Evolutionary conservation across 2,329 filamentous ascomycete genomes (phyloP).

Genomic region (Colletotrichum simmondsii): DNA sequence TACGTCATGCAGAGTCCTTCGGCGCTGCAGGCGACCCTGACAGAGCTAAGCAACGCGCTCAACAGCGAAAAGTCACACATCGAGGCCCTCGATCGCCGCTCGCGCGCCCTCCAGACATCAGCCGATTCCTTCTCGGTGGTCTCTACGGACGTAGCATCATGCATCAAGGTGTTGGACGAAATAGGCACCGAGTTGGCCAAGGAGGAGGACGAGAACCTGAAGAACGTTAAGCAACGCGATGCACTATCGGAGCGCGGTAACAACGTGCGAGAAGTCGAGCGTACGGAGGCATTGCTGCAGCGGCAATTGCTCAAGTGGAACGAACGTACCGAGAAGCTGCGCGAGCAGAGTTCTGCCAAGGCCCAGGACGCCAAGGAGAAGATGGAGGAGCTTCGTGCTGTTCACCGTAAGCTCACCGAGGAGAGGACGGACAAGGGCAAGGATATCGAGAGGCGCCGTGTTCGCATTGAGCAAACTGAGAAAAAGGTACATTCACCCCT

Average conservation of each 20-base stretch:
- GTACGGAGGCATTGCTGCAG: slow-evolving; percentile 84
- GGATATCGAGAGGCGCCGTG: slow-evolving; percentile 90
- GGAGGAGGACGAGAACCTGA: slow-evolving; percentile 89
- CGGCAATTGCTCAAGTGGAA: slow-evolving; percentile 88
- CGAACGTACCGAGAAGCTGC: slow-evolving; percentile 85
- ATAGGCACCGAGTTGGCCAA: slow-evolving; percentile 85
- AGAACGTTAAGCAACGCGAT: slow-evolving; percentile 85
- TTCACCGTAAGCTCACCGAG: slow-evolving; percentile 84
- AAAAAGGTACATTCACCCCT: slow-evolving; percentile 80
- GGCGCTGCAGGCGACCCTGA: slow-evolving; percentile 82
- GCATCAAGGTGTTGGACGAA: slow-evolving; percentile 90
- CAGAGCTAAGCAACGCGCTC: slow-evolving; percentile 84
- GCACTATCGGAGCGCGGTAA: slow-evolving; percentile 88
- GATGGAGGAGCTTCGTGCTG: slow-evolving; percentile 87
- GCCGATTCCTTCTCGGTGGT: slow-evolving; percentile 90
- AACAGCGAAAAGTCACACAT: slow-evolving; percentile 84
- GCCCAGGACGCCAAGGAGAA: slow-evolving; percentile 83
- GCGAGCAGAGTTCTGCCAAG: slow-evolving; percentile 83
- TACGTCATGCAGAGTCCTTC: slow-evolving; percentile 92
- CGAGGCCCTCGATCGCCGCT: slow-evolving; percentile 85
- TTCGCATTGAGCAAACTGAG: slow-evolving; percentile 97
- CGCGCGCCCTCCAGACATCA: slow-evolving; percentile 91
- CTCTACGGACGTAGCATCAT: slow-evolving; percentile 84
- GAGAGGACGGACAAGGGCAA: slow-evolving; percentile 88
- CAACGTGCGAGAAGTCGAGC: slow-evolving; percentile 90